These are phyloP conservation scores for Kregervanrija delftensis DNA, from an alignment of 805 yeast species.

Conservation along the genomic window DNA sequence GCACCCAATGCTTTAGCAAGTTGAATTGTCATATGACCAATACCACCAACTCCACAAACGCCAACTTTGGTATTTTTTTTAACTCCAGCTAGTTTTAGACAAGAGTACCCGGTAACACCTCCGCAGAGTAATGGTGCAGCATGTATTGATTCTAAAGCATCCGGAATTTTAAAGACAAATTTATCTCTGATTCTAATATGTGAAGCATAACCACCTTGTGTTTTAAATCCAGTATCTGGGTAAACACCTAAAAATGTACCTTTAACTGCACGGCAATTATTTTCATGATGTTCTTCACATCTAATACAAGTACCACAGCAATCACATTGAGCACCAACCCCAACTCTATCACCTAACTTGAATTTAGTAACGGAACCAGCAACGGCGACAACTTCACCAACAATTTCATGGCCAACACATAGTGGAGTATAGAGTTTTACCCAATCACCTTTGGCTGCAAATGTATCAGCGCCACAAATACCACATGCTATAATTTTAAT, in stretches of 20 bases:
- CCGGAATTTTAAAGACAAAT: conserved; percentile 43
- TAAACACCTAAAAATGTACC: conserved; percentile 46
- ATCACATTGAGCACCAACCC: conserved; percentile 38
- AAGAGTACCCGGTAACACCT: conserved; percentile 46
- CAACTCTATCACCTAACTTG: conserved; percentile 43
- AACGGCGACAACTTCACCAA: conserved; percentile 33
- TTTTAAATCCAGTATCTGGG: conserved; percentile 33
- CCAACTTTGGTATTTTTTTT: conserved; percentile 45
- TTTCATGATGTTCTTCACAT: conserved; percentile 31
- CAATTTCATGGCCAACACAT: conserved; percentile 39
- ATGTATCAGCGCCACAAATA: conserved; percentile 51
- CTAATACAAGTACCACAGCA: conserved; percentile 33
- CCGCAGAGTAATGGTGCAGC: conserved; percentile 55
- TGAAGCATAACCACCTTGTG: conserved; percentile 45
- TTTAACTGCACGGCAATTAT: conserved; percentile 41
- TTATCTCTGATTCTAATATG: conserved; percentile 36
- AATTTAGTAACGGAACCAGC: conserved; percentile 30
- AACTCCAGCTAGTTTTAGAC: conserved; percentile 32
- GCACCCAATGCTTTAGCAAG: conserved; percentile 56
- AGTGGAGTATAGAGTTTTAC: conserved; percentile 9
- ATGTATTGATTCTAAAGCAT: conserved; percentile 29
- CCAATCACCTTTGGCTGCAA: conserved; percentile 30
- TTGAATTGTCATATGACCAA: conserved; percentile 37
- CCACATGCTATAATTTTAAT: conserved; percentile 36
- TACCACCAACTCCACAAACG: conserved; percentile 38